phyloP scores from a whole-genome alignment of 495 filamentous ascomycete species.

The Aspergillus avenaceus region DNA sequence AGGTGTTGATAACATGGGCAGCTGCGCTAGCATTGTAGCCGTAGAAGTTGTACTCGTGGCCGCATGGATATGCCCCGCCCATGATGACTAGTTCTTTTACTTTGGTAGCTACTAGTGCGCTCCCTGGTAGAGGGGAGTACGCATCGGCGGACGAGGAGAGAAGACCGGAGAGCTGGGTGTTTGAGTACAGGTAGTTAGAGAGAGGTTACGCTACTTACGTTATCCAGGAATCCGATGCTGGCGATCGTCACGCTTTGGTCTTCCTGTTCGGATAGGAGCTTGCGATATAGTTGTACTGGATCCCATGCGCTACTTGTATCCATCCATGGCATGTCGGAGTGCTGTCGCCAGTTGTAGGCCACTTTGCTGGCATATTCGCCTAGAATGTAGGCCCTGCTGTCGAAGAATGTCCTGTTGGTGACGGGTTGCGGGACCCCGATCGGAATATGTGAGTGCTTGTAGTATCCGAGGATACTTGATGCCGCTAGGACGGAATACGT shows the following conservation, averaged over 20 bases:
- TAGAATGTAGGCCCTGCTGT: conserved; percentile 25
- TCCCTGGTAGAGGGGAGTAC: conserved; percentile 27
- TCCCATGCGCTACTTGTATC: conserved; percentile 32
- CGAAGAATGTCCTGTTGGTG: conserved; percentile 39
- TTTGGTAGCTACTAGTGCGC: conserved; percentile 32
- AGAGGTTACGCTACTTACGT: conserved; percentile 10
- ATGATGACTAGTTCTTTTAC: conserved; percentile 43
- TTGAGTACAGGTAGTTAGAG: not conserved
- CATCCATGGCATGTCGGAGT: conserved; percentile 13
- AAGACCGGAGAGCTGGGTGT: conserved; percentile 29
- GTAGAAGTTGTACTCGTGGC: conserved; percentile 40
- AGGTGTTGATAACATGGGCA: conserved; percentile 35
- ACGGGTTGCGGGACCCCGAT: conserved; percentile 37
- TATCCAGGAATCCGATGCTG: conserved; percentile 31
- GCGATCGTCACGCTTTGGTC: conserved; percentile 39
- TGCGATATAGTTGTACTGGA: conserved; percentile 39
- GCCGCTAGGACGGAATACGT: conserved; percentile 36
- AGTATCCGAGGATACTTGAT: conserved; percentile 40
- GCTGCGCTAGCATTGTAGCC: conserved; percentile 27
- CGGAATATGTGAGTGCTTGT: conserved; percentile 28
- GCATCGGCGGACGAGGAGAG: conserved; percentile 33
- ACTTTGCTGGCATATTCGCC: conserved; percentile 35
- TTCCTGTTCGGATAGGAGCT: conserved; percentile 24
- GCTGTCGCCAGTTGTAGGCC: conserved; percentile 33
- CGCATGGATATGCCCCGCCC: conserved; percentile 43